phyloP scores from a whole-genome alignment of 78 protist species.

The Emiliania huxleyi region DNA sequence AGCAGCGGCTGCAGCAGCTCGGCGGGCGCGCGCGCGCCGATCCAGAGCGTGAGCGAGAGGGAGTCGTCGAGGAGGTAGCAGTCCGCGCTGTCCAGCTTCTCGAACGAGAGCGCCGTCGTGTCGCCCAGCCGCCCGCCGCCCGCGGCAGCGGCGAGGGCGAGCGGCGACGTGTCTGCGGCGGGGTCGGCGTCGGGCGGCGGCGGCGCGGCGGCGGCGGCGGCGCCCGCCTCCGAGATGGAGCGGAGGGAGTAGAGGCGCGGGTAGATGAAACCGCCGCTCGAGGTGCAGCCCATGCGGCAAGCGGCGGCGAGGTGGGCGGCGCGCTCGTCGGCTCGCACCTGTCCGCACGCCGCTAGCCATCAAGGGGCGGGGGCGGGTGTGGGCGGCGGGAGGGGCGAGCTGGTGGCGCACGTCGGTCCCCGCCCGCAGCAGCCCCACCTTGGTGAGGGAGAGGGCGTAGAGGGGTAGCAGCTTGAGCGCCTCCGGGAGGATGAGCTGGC shows the following conservation, averaged over 20 bases:
- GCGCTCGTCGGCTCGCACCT: constrained; percentile 1
- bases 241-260: background rate
- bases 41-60: background rate
- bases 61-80: constrained; percentile 13
- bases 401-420: background rate
- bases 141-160: background rate
- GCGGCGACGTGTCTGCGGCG: background rate
- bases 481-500: constrained; percentile 71
- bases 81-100: background rate
- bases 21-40: background rate
- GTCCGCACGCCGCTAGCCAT: too few species aligned
- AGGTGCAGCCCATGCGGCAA: background rate
- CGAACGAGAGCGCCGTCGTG: background rate
- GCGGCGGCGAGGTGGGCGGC: background rate
- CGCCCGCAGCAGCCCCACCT: background rate
- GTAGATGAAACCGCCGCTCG: background rate
- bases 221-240: background rate
- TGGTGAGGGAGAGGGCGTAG: constrained; percentile 17
- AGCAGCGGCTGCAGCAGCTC: background rate
- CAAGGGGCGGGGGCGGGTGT: too few species aligned
- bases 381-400: too few species aligned
- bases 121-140: background rate
- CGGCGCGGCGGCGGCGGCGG: background rate
- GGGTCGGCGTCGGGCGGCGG: background rate
- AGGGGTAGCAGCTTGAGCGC: constrained; percentile 70